Evolutionary conservation across 495 filamentous ascomycete genomes (phyloP).

Genomic region (Lepidopterella palustris): DNA sequence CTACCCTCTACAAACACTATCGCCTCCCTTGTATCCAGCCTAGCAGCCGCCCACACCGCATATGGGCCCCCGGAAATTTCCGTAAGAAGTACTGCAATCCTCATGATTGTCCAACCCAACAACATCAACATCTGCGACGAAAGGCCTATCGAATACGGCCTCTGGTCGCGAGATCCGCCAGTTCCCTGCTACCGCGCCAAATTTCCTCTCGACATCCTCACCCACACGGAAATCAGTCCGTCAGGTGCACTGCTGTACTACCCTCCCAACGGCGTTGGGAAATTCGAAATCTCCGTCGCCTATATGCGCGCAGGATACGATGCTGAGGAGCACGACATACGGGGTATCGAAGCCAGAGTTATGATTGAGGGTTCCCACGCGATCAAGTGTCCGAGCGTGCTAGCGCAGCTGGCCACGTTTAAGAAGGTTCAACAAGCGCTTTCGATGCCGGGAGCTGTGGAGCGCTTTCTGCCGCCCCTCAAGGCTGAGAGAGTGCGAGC

Average conservation of each 20-base stretch:
- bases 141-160: constrained; percentile 25
- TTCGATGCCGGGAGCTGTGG: constrained; percentile 9
- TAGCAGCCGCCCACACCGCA: constrained; percentile 10
- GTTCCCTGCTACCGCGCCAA: constrained; percentile 20
- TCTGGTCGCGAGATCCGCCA: constrained; percentile 8
- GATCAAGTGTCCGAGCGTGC: constrained; percentile 27
- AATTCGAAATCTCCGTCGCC: constrained; percentile 20
- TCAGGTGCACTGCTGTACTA: constrained; percentile 2
- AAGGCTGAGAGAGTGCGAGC: neutral
- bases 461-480: constrained; percentile 13
- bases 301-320: constrained; percentile 29
- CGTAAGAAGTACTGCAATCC: constrained; percentile 6
- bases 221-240: neutral
- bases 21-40: constrained; percentile 1
- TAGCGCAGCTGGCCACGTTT: constrained; percentile 18
- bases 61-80: neutral
- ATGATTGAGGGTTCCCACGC: constrained; percentile 18
- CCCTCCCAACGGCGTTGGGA: neutral
- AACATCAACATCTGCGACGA: constrained; percentile 32
- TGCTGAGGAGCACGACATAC: constrained; percentile 12
- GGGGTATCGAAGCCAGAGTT: constrained; percentile 2
- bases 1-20: constrained; percentile 15
- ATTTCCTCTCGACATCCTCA: constrained; percentile 16
- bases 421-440: constrained; percentile 29
- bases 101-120: constrained; percentile 25